Conservation (phyloP, 306 rosid species). For the Rosa chinensis region DNA sequence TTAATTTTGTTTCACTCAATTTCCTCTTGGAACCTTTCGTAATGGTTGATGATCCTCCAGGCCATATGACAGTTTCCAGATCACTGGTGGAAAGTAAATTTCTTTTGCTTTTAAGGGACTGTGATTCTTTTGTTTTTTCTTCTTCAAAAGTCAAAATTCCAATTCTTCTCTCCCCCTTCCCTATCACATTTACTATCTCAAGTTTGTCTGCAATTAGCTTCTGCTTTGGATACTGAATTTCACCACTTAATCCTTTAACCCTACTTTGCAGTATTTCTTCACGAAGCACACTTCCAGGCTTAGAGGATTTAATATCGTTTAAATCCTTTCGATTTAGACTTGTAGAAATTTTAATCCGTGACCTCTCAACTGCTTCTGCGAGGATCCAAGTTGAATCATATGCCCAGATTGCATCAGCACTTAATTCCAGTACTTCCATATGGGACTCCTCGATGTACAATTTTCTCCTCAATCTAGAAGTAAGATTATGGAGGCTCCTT, state of each 20-base stretch:
- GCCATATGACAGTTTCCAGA: constrained; percentile 16
- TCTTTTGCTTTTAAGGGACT: not conserved
- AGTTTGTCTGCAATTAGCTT: not conserved
- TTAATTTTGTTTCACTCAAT: not conserved
- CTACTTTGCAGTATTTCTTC: not conserved
- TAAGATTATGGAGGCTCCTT: no score
- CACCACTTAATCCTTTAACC: constrained; percentile 21
- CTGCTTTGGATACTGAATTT: not conserved
- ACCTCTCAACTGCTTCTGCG: constrained; percentile 19
- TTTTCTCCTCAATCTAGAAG: no score
- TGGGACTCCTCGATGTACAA: not conserved
- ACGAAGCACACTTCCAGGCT: not conserved
- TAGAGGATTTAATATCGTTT: not conserved
- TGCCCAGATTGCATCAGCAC: constrained; percentile 1
- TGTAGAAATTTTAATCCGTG: not conserved
- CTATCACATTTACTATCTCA: constrained; percentile 12
- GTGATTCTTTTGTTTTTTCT: not conserved
- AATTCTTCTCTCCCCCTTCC: constrained; percentile 3
- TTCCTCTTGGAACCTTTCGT: not conserved
- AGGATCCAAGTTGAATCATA: constrained; percentile 18
- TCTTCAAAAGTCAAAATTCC: not conserved
- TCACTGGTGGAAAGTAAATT: not conserved
- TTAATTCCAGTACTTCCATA: not conserved
- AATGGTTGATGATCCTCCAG: constrained; percentile 2
- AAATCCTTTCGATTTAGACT: not conserved